Percentiles rank a stretch among this genome's conserved stretches.
Evolutionary conservation across 2,329 filamentous ascomycete species (phyloP).

Genomic region (Hypocrella siamensis): DNA sequence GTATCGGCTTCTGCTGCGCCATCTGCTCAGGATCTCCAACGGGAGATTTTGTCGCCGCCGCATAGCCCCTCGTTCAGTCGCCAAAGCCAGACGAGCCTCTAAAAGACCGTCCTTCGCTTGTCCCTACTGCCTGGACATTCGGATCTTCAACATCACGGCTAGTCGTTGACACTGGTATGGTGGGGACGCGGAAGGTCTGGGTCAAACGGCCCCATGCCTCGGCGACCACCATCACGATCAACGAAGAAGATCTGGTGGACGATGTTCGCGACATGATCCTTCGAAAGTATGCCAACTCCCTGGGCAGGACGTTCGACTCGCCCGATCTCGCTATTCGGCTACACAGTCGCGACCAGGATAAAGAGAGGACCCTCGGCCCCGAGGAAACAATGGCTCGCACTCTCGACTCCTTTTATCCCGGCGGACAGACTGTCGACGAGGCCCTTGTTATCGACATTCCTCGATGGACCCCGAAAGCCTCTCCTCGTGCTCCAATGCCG

Average conservation of each 20-base stretch:
- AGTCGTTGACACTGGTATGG: conserved; percentile 33
- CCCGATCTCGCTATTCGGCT: conserved; percentile 78
- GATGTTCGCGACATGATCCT: conserved; percentile 87
- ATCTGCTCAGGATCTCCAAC: conserved; percentile 9
- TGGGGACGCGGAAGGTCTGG: conserved; percentile 76
- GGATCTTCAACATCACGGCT: conserved; percentile 7
- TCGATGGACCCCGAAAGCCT: conserved; percentile 64
- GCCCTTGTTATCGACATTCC: conserved; percentile 85
- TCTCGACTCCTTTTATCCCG: conserved; percentile 70
- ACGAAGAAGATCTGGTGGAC: conserved; percentile 83
- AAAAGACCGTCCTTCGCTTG: conserved; percentile 15
- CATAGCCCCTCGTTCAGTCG: conserved; percentile 22
- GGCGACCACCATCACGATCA: conserved; percentile 71
- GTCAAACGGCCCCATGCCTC: conserved; percentile 77
- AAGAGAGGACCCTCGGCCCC: conserved; percentile 60
- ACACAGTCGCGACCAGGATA: conserved; percentile 47
- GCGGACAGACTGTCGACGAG: conserved; percentile 76
- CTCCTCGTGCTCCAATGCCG: conserved; percentile 43
- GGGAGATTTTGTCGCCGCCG: conserved; percentile 7
- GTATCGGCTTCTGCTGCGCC: conserved; percentile 9
- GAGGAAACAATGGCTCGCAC: conserved; percentile 71
- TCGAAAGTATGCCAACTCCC: conserved; percentile 83
- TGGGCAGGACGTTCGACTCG: conserved; percentile 77
- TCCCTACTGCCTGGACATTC: conserved; percentile 7
- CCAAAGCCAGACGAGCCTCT: conserved; percentile 13